Percentiles rank a stretch among this genome's conserved stretches.
Conservation (phyloP, 2,329 filamentous ascomycete species). For the Nannizzia gypsea region DNA sequence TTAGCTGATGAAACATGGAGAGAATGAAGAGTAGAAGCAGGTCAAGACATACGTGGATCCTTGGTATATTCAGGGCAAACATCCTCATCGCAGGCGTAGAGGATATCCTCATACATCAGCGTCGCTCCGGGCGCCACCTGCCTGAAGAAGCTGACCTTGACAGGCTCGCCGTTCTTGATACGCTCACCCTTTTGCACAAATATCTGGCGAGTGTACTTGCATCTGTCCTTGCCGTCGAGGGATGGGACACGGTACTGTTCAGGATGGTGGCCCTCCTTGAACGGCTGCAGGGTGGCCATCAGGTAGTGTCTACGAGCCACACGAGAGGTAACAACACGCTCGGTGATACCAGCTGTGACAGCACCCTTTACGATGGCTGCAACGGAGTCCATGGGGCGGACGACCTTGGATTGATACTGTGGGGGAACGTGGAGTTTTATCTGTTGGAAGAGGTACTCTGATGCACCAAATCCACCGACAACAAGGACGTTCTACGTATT, state of each 20-base stretch:
- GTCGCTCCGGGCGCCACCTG: slow-evolving; percentile 95
- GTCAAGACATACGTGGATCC: slow-evolving; percentile 73
- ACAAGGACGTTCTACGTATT: slow-evolving; percentile 68
- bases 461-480: slow-evolving; percentile 94
- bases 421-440: slow-evolving; percentile 97
- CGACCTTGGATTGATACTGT: slow-evolving; percentile 96
- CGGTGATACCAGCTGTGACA: slow-evolving; percentile 93
- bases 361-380: slow-evolving; percentile 97
- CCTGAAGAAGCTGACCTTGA: slow-evolving; percentile 97
- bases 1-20: background rate
- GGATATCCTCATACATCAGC: slow-evolving; percentile 97
- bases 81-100: slow-evolving; percentile 96
- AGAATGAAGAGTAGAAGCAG: background rate
- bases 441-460: slow-evolving; percentile 97
- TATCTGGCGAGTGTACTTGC: slow-evolving; percentile 97
- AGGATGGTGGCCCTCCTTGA: slow-evolving; percentile 97
- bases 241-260: slow-evolving; percentile 96
- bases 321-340: slow-evolving; percentile 91
- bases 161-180: slow-evolving; percentile 97
- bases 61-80: slow-evolving; percentile 98
- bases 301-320: slow-evolving; percentile 96
- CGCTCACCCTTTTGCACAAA: slow-evolving; percentile 98
- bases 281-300: slow-evolving; percentile 96
- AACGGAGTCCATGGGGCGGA: slow-evolving; percentile 96
- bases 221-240: slow-evolving; percentile 90